These are phyloP conservation scores for Limonium bicolor DNA, from an alignment of 148 eudicot genomes.

Conservation along the genomic window DNA sequence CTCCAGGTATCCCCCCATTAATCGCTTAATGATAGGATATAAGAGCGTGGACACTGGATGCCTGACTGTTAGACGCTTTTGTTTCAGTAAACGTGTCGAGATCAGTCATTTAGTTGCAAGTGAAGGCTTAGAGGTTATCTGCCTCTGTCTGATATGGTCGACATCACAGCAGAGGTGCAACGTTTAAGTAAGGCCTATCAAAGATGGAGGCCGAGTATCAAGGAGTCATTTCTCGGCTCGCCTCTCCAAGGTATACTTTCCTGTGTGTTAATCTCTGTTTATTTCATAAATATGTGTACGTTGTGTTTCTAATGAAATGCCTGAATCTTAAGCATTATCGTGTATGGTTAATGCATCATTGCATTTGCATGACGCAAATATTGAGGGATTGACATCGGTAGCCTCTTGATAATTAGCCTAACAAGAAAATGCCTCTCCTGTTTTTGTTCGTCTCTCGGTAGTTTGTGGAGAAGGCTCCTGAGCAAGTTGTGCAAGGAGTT, in stretches of 20 bases:
- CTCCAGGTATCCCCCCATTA: slow-evolving; percentile 42
- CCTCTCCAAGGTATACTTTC: slow-evolving; percentile 41
- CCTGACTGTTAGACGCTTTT: background rate
- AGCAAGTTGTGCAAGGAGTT: slow-evolving; percentile 52
- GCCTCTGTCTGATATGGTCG: slow-evolving; percentile 95
- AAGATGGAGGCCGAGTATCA: slow-evolving; percentile 88
- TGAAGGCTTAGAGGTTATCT: slow-evolving; percentile 97
- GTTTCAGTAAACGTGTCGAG: slow-evolving; percentile 59
- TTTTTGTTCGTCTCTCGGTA: slow-evolving; percentile 12
- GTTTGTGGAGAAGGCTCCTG: slow-evolving; percentile 94
- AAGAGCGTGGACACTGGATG: too few species aligned
- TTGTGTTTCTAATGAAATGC: too few species aligned
- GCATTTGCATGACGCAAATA: background rate
- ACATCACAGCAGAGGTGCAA: slow-evolving; percentile 76
- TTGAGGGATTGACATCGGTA: too few species aligned
- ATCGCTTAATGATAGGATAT: too few species aligned
- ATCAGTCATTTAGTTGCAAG: slow-evolving; percentile 95
- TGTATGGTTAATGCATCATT: too few species aligned
- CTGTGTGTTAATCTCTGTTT: background rate
- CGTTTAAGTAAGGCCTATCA: slow-evolving; percentile 65
- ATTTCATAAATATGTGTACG: too few species aligned
- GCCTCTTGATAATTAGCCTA: background rate
- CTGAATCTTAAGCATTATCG: too few species aligned
- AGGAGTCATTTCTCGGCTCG: slow-evolving; percentile 59
- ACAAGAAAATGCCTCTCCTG: background rate